phyloP scores from a whole-genome alignment of 306 rosid species.

The Casuarina cunninghamiana region DNA sequence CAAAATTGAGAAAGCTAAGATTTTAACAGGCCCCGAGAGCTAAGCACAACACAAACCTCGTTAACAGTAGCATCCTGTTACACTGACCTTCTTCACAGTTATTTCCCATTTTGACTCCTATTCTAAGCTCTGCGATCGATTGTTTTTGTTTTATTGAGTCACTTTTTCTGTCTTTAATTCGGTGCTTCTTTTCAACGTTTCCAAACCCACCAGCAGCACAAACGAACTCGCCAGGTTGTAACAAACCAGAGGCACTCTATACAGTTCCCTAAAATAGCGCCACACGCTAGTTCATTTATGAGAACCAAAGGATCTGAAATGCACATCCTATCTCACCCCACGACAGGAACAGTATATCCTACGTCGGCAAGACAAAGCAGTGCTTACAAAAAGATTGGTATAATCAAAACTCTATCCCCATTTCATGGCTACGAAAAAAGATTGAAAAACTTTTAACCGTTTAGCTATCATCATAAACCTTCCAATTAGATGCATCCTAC shows the following conservation, averaged over 20 bases:
- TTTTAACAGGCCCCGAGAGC: constrained; percentile 17
- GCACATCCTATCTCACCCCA: background rate
- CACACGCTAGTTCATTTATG: background rate
- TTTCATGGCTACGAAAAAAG: no score
- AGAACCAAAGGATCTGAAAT: background rate
- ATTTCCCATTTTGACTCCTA: background rate
- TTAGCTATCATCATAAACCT: background rate
- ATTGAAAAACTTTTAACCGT: background rate
- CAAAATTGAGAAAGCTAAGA: background rate
- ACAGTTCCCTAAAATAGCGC: background rate
- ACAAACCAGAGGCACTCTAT: background rate
- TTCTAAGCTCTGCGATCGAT: background rate
- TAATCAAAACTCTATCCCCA: no score
- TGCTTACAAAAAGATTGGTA: background rate
- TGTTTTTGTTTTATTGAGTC: background rate
- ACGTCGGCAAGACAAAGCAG: background rate
- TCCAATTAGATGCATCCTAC: background rate
- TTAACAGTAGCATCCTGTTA: constrained; percentile 13
- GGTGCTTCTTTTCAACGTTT: background rate
- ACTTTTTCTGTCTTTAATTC: background rate
- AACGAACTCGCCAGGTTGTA: background rate
- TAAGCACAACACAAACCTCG: constrained; percentile 9
- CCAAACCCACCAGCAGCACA: background rate
- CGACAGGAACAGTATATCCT: background rate
- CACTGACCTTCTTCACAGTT: background rate